phyloP scores from a whole-genome alignment of 768 basidiomycete genomes.

The Boletus fagicola region DNA sequence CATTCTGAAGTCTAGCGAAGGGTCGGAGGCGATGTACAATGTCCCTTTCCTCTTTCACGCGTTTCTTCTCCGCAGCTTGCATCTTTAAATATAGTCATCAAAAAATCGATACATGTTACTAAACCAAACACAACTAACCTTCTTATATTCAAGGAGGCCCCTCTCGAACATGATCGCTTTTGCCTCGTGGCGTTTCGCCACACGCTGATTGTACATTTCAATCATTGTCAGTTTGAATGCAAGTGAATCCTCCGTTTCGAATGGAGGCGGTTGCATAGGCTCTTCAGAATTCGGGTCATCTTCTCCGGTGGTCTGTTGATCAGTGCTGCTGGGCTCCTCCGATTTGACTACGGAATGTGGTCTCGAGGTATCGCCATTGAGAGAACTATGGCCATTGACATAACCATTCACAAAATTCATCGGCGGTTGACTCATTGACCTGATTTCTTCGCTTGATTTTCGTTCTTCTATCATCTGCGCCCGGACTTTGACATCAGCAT shows the following conservation, averaged over 20 bases:
- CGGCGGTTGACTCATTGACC: slow-evolving; percentile 24
- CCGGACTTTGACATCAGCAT: slow-evolving; percentile 63
- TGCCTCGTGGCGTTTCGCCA: slow-evolving; percentile 79
- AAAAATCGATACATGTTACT: not conserved
- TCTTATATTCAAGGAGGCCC: slow-evolving; percentile 90
- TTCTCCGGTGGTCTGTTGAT: slow-evolving; percentile 41
- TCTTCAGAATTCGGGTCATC: slow-evolving; percentile 64
- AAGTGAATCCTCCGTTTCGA: slow-evolving; percentile 82
- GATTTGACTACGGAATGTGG: slow-evolving; percentile 34
- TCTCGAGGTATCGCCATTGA: slow-evolving; percentile 37
- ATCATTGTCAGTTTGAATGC: slow-evolving; percentile 85
- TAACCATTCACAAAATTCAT: slow-evolving; percentile 27
- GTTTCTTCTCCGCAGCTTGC: slow-evolving; percentile 88
- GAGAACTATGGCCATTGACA: slow-evolving; percentile 35
- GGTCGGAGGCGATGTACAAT: slow-evolving; percentile 85
- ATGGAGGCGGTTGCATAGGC: slow-evolving; percentile 66
- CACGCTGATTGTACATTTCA: slow-evolving; percentile 87
- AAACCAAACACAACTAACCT: slow-evolving; percentile 50
- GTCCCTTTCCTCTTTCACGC: slow-evolving; percentile 88
- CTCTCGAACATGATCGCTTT: slow-evolving; percentile 92
- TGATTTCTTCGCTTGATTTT: slow-evolving; percentile 22
- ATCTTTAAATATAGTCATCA: slow-evolving; percentile 49
- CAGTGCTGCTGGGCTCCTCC: slow-evolving; percentile 43
- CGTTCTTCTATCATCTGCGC: slow-evolving; percentile 42
- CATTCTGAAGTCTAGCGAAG: slow-evolving; percentile 87